Base-by-base conservation (phyloP, 495 filamentous ascomycete species). In the Neurospora intermedia region DNA sequence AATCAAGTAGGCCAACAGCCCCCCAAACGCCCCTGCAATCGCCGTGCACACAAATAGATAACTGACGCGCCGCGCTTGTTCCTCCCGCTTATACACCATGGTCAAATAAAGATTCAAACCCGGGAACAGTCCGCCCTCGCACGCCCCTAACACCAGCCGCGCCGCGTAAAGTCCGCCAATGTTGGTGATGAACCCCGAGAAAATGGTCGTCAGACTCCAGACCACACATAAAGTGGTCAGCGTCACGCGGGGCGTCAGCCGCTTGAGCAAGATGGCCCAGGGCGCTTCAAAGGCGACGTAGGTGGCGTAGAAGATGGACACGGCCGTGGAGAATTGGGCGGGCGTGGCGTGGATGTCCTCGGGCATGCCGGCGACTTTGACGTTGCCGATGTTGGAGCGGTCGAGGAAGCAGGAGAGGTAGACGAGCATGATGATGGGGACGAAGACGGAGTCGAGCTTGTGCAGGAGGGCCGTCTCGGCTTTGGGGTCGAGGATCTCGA, bases 41-140 rank as follows among this genome's bases (percentile, higher is more conserved):
- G 93, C 91, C 2, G 93, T 91, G 1, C 92, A 91, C 18, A 91
- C 91, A 79, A 94, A 93, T 83, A 97, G 93, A 69, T 95, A 91
- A 92, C 40, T n/a, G n/a, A 91, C 86, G 2, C 85, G 76, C 35
- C 83, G 78, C 42, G 83, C 84, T 20, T 84, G 81, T 76, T 87
- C 85, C 16, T 81, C 79, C 7, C 82, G 74, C 74, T 82, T 83
- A 73, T 85, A 97, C 89, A 93, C 96, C 81, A 92, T 94, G 0
- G 91, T 92, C 2, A 97, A 84, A 79, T 94, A 96, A 77, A 94
- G 92, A 69, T 90, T 91, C 1, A 96, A 85, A 1, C 93, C 94
- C 0, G 92, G 91, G 77, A 93, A 93, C 2, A 94, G 79, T 2
- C 93, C 93, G 31, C 82, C 84, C 72, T 90, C 88, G 27, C 85